Evolutionary conservation across 805 yeast species (phyloP), one percentile per base, ranked within the genome.

Genomic region (Vanderwaltozyma verrucispora): DNA sequence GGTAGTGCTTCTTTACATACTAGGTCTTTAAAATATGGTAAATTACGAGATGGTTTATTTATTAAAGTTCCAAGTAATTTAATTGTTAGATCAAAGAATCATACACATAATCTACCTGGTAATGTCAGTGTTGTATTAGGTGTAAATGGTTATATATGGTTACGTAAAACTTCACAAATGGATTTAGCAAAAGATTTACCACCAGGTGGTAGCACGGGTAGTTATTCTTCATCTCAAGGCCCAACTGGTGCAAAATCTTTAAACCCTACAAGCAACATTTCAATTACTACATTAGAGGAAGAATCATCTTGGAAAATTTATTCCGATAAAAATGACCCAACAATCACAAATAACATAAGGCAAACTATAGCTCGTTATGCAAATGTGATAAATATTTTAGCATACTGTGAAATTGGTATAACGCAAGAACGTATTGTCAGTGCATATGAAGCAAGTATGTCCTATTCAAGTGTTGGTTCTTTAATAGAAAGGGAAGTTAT

Each of bases 261-360:
- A 27, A 49, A 48, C 29, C 46, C 54, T 21, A 38, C 46, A 3
- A 43, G 82, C 9, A 65, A 68, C 37, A 81, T 75, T 1, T 67
- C 79, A 2, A 83, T 89, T 36, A 87, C 96, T 11, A 71, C 95
- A 48, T 64, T 92, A 33, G 96, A 88, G 56, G 92, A 84, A 58
- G 96, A 88, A 53, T 80, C 94, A 21, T 81, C 96, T 1, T 80
- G 94, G 92, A 95, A 88, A 55, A 89, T 92, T 29, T 92, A 92
- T 63, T 78, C 89, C 36, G 97, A 94, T 60, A 72, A 73, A 41
- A 94, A 92, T 55, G 95, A 86, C 45, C 62, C 63, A 16, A 51
- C 60, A n/a, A 77, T 92, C 16, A 64, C 82, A 5, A 61, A 68
- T 21, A 65, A 72, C 14, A 68, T 75, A 14, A 74, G 89, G 46